Percentiles rank a stretch among this genome's conserved stretches.
phyloP scores from a whole-genome alignment of 1,139 yeast species.

The Insectozyma bohioensis region DNA sequence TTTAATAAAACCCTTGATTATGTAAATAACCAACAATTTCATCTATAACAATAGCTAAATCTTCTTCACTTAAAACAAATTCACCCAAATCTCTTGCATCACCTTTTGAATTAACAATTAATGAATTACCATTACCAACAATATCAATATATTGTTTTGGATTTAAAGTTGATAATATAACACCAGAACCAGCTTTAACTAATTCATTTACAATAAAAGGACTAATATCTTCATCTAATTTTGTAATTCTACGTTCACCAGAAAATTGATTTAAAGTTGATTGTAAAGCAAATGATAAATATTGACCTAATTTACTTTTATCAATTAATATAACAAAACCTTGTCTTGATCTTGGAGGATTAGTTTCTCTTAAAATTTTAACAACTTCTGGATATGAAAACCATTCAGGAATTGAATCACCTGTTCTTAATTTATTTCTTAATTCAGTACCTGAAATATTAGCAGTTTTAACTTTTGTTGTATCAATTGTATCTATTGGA shows the following conservation, averaged over 20 bases:
- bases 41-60: slow-evolving; percentile 55
- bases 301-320: slow-evolving; percentile 48
- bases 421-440: slow-evolving; percentile 83
- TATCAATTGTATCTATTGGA: slow-evolving; percentile 88
- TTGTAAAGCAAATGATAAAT: slow-evolving; percentile 78
- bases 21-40: slow-evolving; percentile 70
- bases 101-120: slow-evolving; percentile 24
- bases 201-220: slow-evolving; percentile 74
- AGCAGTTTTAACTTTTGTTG: slow-evolving; percentile 71
- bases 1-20: slow-evolving; percentile 67
- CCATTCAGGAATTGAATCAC: slow-evolving; percentile 92
- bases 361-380: slow-evolving; percentile 82
- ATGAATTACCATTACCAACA: slow-evolving; percentile 37
- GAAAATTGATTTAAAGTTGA: slow-evolving; percentile 87
- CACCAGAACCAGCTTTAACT: slow-evolving; percentile 88
- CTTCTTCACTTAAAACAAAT: slow-evolving; percentile 14
- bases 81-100: slow-evolving; percentile 15
- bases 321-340: slow-evolving; percentile 74
- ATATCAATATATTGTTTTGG: slow-evolving; percentile 44
- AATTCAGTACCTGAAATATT: slow-evolving; percentile 95
- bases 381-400: slow-evolving; percentile 97
- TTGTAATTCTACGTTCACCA: slow-evolving; percentile 83
- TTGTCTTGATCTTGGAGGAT: slow-evolving; percentile 88
- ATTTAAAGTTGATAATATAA: slow-evolving; percentile 56
- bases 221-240: slow-evolving; percentile 53